These are phyloP conservation scores for Wickerhamiella allomyrinae DNA, from an alignment of 805 yeast species.

Conservation along the genomic window DNA sequence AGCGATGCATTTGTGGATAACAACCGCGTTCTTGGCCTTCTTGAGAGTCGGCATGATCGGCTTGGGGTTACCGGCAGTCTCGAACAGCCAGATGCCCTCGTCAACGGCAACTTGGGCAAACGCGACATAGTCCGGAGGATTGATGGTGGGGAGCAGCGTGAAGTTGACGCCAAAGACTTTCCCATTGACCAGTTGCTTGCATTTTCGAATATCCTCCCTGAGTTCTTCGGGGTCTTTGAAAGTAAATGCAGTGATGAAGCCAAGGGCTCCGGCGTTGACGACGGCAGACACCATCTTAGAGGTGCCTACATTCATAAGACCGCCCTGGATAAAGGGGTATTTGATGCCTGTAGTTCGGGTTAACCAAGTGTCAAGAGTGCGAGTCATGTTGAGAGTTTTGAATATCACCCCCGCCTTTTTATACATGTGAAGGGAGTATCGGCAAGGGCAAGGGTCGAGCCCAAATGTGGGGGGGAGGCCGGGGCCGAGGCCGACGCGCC, in stretches of 20 bases:
- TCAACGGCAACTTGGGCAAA: constrained; percentile 22
- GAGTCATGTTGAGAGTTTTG: not conserved
- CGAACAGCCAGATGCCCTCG: constrained; percentile 23
- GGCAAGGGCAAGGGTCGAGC: no score
- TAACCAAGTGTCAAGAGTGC: constrained; percentile 20
- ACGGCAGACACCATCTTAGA: constrained; percentile 24
- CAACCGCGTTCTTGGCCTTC: constrained; percentile 12
- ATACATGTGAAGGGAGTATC: no score
- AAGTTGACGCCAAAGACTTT: constrained; percentile 24
- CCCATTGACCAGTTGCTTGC: constrained; percentile 13
- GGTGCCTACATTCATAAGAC: constrained; percentile 21
- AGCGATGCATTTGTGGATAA: constrained; percentile 23
- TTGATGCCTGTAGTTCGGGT: constrained; percentile 22
- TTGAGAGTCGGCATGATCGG: constrained; percentile 18
- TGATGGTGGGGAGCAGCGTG: constrained; percentile 23
- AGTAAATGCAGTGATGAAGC: constrained; percentile 21
- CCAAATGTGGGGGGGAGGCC: no score
- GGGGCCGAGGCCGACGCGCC: no score
- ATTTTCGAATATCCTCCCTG: constrained; percentile 19
- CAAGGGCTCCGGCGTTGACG: constrained; percentile 24
- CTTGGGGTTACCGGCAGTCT: constrained; percentile 24
- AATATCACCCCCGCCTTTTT: no score
- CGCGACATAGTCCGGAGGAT: constrained; percentile 22
- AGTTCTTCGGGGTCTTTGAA: constrained; percentile 22
- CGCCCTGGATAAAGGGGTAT: constrained; percentile 23